These are phyloP conservation scores for Taphrina deformans DNA, from an alignment of 1,139 yeast species.

Conservation along the genomic window DNA sequence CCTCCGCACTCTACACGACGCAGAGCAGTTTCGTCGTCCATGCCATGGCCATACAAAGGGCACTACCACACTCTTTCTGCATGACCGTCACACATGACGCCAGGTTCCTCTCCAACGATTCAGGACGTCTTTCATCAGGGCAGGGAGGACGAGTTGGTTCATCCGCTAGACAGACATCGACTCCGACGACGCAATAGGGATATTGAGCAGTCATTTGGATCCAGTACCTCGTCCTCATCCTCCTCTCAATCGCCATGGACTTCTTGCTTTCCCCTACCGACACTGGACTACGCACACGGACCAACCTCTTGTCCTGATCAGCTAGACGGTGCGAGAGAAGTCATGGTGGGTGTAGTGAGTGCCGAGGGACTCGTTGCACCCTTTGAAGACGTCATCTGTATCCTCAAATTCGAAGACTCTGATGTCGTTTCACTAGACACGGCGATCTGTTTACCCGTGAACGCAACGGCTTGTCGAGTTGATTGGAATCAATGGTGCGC, in stretches of 20 bases:
- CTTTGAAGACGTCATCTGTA: slow-evolving; percentile 7
- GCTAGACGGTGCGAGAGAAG: not conserved
- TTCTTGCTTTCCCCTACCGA: not conserved
- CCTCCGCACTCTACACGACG: not conserved
- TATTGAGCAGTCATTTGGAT: not conserved
- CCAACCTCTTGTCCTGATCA: not conserved
- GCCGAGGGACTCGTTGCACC: slow-evolving; percentile 4
- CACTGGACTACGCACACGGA: not conserved
- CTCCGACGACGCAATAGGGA: not conserved
- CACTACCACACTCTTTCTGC: no score
- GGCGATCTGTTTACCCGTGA: slow-evolving; percentile 3
- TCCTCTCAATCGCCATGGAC: not conserved
- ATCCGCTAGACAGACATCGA: not conserved
- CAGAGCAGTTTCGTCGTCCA: not conserved
- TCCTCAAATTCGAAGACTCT: not conserved
- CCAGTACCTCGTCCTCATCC: not conserved
- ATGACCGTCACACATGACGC: no score
- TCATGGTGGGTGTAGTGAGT: not conserved
- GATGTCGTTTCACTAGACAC: not conserved
- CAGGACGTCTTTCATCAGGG: not conserved
- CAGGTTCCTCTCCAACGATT: not conserved
- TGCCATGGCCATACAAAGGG: not conserved
- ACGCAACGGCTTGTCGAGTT: not conserved
- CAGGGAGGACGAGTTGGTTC: not conserved
- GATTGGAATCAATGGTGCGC: slow-evolving; percentile 6